These are phyloP conservation scores for Saccharomyces eubayanus DNA, from an alignment of 805 yeast species.

Conservation along the genomic window DNA sequence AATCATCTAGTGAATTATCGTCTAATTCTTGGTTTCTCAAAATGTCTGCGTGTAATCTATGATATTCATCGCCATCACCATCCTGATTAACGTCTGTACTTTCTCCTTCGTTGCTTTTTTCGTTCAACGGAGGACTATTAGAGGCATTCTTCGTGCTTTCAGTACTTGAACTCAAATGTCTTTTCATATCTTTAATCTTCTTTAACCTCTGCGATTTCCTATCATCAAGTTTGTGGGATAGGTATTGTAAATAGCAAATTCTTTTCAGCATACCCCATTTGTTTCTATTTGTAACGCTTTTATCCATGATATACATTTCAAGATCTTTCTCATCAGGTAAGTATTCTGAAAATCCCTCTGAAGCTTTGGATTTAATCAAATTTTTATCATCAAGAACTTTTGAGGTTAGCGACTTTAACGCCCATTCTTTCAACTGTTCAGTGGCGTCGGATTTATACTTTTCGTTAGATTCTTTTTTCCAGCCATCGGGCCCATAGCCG, in stretches of 20 bases:
- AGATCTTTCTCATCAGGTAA: slow-evolving; percentile 55
- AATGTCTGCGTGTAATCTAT: slow-evolving; percentile 10
- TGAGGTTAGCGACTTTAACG: slow-evolving; percentile 36
- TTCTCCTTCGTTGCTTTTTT: slow-evolving; percentile 28
- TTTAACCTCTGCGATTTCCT: neutral
- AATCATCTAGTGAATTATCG: slow-evolving; percentile 24
- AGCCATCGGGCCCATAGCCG: slow-evolving; percentile 67
- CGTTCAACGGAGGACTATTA: slow-evolving; percentile 23
- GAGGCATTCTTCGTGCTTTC: neutral
- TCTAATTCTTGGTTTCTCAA: slow-evolving; percentile 16
- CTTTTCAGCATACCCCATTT: slow-evolving; percentile 68
- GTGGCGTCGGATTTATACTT: slow-evolving; percentile 48
- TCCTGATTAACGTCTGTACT: neutral
- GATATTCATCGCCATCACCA: slow-evolving; percentile 3
- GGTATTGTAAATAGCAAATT: slow-evolving; percentile 59
- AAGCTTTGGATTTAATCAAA: slow-evolving; percentile 10
- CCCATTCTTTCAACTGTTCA: slow-evolving; percentile 47
- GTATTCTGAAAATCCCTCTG: slow-evolving; percentile 17
- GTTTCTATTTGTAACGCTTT: slow-evolving; percentile 41
- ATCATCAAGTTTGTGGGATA: slow-evolving; percentile 14
- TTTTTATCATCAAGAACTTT: slow-evolving; percentile 29
- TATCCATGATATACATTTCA: slow-evolving; percentile 43
- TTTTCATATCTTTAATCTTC: neutral
- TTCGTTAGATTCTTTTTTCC: slow-evolving; percentile 39
- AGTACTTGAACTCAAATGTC: neutral